These are phyloP conservation scores for Hyphodiscus hymeniophilus DNA, from an alignment of 495 filamentous ascomycete genomes.

Conservation along the genomic window DNA sequence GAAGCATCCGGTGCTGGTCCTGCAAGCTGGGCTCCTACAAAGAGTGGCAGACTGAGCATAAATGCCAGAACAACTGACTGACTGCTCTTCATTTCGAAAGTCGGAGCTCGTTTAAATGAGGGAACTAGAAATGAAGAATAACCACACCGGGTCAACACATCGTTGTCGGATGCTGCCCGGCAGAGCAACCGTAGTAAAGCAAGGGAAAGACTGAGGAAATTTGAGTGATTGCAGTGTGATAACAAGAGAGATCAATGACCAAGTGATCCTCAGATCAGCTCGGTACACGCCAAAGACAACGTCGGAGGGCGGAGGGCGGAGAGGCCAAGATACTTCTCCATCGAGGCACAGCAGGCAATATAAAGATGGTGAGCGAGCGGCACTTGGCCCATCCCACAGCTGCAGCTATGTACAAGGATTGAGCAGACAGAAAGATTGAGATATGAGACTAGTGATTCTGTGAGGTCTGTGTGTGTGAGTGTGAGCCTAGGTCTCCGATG, in stretches of 20 bases:
- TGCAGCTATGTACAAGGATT: conserved; percentile 6
- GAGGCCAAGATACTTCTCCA: conserved; percentile 6
- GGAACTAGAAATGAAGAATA: conserved; percentile 3
- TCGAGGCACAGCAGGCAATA: conserved; percentile 19
- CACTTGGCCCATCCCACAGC: conserved; percentile 16
- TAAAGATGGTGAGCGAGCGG: conserved; percentile 11
- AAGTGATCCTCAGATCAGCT: conserved; percentile 20
- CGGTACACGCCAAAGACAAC: conserved; percentile 8
- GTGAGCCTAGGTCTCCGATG: too few species aligned
- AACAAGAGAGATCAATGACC: conserved; percentile 3
- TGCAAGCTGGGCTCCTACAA: not conserved
- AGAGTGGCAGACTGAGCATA: conserved; percentile 2
- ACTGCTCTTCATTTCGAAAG: conserved; percentile 16
- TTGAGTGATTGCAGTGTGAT: conserved; percentile 7
- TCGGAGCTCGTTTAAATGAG: not conserved
- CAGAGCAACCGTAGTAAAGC: not conserved
- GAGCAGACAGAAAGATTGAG: not conserved
- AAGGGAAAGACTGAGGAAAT: conserved; percentile 9
- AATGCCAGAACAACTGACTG: not conserved
- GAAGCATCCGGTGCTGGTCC: not conserved
- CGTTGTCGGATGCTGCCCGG: not conserved
- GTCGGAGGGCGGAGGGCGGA: conserved; percentile 10
- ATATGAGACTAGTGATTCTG: not conserved
- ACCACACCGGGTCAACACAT: conserved; percentile 17
- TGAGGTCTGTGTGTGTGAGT: too few species aligned